A percentile compares a stretch with the other conserved stretches of the same genome.
Evolutionary conservation across 106 monocot species (phyloP).

Genomic region (Dioscorea alata): DNA sequence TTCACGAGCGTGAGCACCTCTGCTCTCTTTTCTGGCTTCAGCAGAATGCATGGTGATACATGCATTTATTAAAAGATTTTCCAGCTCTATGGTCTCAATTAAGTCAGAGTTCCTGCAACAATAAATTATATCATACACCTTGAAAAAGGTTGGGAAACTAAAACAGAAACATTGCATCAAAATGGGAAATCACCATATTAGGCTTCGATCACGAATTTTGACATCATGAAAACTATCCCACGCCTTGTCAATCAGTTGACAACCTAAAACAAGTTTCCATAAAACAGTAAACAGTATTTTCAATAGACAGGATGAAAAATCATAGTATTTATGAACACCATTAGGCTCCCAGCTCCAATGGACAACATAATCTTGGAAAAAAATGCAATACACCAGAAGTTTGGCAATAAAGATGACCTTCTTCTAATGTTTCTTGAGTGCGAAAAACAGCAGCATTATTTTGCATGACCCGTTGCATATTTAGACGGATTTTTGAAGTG

Average conservation of each 20-base stretch:
- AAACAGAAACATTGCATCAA: not conserved
- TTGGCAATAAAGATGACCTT: constrained; percentile 36
- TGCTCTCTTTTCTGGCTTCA: constrained; percentile 97
- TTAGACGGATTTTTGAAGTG: constrained; percentile 90
- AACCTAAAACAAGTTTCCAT: constrained; percentile 34
- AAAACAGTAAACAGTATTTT: too few species aligned
- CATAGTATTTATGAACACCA: too few species aligned
- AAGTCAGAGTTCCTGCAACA: constrained; percentile 86
- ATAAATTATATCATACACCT: not conserved
- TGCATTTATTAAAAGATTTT: constrained; percentile 98
- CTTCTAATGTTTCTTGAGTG: constrained; percentile 89
- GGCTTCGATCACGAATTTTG: constrained; percentile 59
- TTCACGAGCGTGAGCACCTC: constrained; percentile 99
- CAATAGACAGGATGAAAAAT: too few species aligned
- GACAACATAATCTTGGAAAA: too few species aligned
- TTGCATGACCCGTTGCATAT: constrained; percentile 99
- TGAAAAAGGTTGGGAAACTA: not conserved
- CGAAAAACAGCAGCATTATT: constrained; percentile 99
- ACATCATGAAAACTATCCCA: constrained; percentile 89
- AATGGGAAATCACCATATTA: constrained; percentile 64
- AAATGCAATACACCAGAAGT: too few species aligned
- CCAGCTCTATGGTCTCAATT: constrained; percentile 86
- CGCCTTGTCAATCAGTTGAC: constrained; percentile 70
- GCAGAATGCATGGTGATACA: constrained; percentile 97
- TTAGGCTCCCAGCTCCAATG: too few species aligned